phyloP scores from a whole-genome alignment of 306 rosid genomes.

The Pueraria montana region DNA sequence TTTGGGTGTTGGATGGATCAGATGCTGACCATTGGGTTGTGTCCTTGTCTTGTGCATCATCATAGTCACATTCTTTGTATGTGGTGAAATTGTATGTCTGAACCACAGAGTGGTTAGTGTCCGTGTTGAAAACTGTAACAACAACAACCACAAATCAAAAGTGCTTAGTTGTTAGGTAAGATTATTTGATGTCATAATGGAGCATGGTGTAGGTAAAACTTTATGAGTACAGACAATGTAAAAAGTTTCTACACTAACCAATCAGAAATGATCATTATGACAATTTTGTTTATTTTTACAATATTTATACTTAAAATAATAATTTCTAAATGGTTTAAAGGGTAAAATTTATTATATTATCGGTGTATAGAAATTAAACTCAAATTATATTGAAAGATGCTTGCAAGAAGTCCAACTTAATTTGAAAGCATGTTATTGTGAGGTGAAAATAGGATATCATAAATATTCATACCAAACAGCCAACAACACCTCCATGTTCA shows the following conservation, averaged over 20 bases:
- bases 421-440: background rate
- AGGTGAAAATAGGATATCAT: background rate
- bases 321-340: too few species aligned
- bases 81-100: conserved; percentile 82
- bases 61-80: conserved; percentile 75
- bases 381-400: background rate
- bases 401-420: background rate
- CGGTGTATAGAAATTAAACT: background rate
- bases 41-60: conserved; percentile 75
- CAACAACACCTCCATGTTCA: background rate
- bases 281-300: too few species aligned
- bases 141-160: conserved; percentile 13
- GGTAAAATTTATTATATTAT: background rate
- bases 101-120: conserved; percentile 78
- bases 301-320: too few species aligned
- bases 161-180: background rate
- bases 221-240: too few species aligned
- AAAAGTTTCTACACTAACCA: too few species aligned
- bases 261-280: too few species aligned
- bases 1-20: conserved; percentile 65
- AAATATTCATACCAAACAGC: conserved; percentile 5
- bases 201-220: too few species aligned
- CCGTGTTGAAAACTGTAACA: conserved; percentile 83
- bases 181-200: background rate
- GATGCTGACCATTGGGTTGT: conserved; percentile 71